These are phyloP conservation scores for Zygosaccharomyces bailii DNA, from an alignment of 805 yeast species.

Conservation along the genomic window DNA sequence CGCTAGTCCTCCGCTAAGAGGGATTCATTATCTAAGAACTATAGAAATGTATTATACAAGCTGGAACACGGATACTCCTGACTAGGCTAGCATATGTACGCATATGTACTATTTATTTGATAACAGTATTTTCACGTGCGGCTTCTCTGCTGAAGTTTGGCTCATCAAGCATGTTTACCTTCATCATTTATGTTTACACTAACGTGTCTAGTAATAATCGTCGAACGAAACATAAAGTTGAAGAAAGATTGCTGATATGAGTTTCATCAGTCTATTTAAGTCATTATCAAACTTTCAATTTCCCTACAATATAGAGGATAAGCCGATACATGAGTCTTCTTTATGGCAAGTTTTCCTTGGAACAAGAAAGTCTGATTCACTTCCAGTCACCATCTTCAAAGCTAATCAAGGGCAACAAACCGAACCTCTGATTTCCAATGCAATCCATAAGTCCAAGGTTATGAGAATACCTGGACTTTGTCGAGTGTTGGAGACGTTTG, in stretches of 20 bases:
- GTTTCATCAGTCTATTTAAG: constrained; percentile 31
- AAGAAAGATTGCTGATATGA: constrained; percentile 21
- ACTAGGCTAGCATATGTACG: constrained; percentile 6
- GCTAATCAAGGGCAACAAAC: constrained; percentile 17
- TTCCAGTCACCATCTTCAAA: constrained; percentile 30
- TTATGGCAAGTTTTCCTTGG: constrained; percentile 32
- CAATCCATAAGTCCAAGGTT: constrained; percentile 27
- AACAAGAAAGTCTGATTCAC: constrained; percentile 28
- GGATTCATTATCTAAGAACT: background rate
- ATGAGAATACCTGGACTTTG: constrained; percentile 34
- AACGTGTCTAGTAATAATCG: background rate
- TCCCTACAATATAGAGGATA: constrained; percentile 29
- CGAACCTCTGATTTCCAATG: constrained; percentile 24
- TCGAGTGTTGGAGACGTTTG: constrained; percentile 29
- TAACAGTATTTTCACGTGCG: constrained; percentile 11
- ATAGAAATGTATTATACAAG: constrained; percentile 9
- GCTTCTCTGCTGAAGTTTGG: constrained; percentile 1
- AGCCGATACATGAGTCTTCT: constrained; percentile 22
- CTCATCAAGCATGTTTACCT: constrained; percentile 4
- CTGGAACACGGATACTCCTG: background rate
- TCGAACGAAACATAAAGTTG: background rate
- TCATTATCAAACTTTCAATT: constrained; percentile 34
- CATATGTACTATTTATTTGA: constrained; percentile 10
- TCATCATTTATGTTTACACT: constrained; percentile 2
- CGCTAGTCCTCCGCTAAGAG: background rate